These are phyloP conservation scores for Rhizopogon vinicolor DNA, from an alignment of 768 basidiomycete genomes.

Conservation along the genomic window DNA sequence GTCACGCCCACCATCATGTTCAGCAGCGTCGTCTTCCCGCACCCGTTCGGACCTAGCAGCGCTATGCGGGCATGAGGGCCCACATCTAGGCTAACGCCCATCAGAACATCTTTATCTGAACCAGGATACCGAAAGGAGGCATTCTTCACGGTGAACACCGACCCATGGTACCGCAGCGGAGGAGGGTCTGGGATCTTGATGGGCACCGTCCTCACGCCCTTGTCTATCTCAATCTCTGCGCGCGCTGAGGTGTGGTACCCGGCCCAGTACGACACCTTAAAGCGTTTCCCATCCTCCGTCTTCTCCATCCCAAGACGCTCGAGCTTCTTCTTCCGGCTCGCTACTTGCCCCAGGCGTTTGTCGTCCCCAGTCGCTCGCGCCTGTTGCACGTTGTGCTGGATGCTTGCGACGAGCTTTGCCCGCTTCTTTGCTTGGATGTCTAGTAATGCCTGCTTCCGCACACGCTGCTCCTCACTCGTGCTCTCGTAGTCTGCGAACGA, in stretches of 20 bases:
- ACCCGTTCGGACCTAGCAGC: slow-evolving; percentile 33
- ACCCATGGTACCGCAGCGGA: slow-evolving; percentile 28
- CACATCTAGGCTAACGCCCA: slow-evolving; percentile 33
- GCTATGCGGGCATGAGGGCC: slow-evolving; percentile 34
- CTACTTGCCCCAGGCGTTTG: slow-evolving; percentile 48
- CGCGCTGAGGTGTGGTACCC: slow-evolving; percentile 32
- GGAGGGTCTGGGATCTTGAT: slow-evolving; percentile 26
- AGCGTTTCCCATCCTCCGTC: slow-evolving; percentile 36
- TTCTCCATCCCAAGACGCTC: slow-evolving; percentile 18
- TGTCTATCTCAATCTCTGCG: slow-evolving; percentile 34
- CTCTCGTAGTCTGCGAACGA: slow-evolving; percentile 47
- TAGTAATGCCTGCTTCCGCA: slow-evolving; percentile 39
- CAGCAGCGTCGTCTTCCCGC: slow-evolving; percentile 49
- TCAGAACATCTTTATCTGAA: slow-evolving; percentile 20
- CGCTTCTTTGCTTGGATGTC: slow-evolving; percentile 42
- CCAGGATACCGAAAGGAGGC: slow-evolving; percentile 31
- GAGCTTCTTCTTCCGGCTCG: slow-evolving; percentile 56
- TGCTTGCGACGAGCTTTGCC: slow-evolving; percentile 48
- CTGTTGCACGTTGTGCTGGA: slow-evolving; percentile 43
- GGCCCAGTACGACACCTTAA: slow-evolving; percentile 51
- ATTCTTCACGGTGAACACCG: slow-evolving; percentile 24
- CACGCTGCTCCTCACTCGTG: slow-evolving; percentile 40
- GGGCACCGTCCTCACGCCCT: slow-evolving; percentile 24
- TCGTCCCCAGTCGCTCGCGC: slow-evolving; percentile 61
- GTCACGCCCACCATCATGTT: slow-evolving; percentile 38